phyloP scores from a whole-genome alignment of 768 basidiomycete genomes.

The Sarcomyxa edulis region DNA sequence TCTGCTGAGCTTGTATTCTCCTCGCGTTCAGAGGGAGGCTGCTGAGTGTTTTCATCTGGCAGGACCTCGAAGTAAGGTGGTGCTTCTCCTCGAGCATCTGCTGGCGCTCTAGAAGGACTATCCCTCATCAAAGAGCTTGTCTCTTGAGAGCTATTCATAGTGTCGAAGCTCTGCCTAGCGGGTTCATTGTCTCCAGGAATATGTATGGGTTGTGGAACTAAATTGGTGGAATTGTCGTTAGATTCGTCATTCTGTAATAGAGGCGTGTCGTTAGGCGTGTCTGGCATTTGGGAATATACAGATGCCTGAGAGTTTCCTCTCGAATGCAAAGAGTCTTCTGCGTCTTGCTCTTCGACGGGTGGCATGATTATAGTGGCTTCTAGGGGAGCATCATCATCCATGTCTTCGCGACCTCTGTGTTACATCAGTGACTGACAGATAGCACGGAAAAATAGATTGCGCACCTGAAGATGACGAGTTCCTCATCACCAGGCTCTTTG shows the following conservation, averaged over 20 bases:
- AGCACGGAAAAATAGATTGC: conserved; percentile 6
- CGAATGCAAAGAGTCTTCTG: conserved; percentile 22
- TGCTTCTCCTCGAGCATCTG: conserved; percentile 53
- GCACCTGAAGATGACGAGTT: conserved; percentile 64
- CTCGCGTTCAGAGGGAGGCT: too few species aligned
- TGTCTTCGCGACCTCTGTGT: conserved; percentile 44
- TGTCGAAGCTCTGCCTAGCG: conserved; percentile 22
- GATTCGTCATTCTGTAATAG: conserved; percentile 29
- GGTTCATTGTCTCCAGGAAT: conserved; percentile 16
- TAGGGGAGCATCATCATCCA: conserved; percentile 46
- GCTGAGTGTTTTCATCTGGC: too few species aligned
- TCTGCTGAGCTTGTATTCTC: conserved; percentile 1
- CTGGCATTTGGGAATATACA: conserved; percentile 32
- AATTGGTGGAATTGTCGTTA: conserved; percentile 17
- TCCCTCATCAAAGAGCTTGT: conserved; percentile 20
- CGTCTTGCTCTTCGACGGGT: conserved; percentile 31
- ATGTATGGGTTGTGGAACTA: conserved; percentile 5
- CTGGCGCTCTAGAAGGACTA: conserved; percentile 11
- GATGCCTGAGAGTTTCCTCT: conserved; percentile 23
- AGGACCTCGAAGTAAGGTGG: conserved; percentile 66
- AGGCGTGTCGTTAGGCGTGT: conserved; percentile 35
- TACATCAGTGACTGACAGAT: background rate
- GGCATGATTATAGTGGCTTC: conserved; percentile 33
- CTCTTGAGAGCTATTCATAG: conserved; percentile 23
- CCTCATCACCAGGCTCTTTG: conserved; percentile 81